These are phyloP conservation scores for Domatiomyces catenatus DNA, from an alignment of 2,329 filamentous ascomycete genomes.

Conservation along the genomic window DNA sequence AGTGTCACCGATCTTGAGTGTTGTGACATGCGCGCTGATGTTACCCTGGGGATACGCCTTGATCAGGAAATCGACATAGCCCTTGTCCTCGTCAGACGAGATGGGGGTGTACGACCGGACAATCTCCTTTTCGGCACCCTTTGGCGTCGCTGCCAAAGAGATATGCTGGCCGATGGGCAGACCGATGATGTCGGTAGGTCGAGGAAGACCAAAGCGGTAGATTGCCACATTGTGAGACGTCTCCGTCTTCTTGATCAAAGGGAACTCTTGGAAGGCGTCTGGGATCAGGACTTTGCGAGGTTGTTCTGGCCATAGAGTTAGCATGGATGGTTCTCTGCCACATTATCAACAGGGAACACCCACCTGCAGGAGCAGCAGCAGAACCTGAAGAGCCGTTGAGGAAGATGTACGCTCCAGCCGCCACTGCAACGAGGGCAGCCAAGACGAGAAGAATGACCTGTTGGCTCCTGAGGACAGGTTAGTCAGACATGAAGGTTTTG, in stretches of 20 bases:
- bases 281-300: slow-evolving; percentile 74
- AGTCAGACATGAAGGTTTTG: not conserved
- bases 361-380: too few relatives aligned
- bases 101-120: slow-evolving; percentile 87
- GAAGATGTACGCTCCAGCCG: slow-evolving; percentile 57
- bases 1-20: slow-evolving; percentile 63
- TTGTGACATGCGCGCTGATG: slow-evolving; percentile 85
- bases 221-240: slow-evolving; percentile 98
- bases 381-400: slow-evolving; percentile 48
- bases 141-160: slow-evolving; percentile 71
- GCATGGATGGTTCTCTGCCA: not conserved
- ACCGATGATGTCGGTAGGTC: slow-evolving; percentile 65
- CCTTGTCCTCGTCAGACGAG: slow-evolving; percentile 73
- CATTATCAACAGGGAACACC: not conserved
- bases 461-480: not conserved
- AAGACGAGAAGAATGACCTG: slow-evolving; percentile 35
- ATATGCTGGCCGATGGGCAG: slow-evolving; percentile 98
- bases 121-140: slow-evolving; percentile 65
- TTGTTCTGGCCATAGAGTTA: slow-evolving; percentile 38
- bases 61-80: slow-evolving; percentile 91
- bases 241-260: slow-evolving; percentile 84
- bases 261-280: slow-evolving; percentile 75
- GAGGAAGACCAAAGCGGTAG: slow-evolving; percentile 84
- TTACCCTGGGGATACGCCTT: slow-evolving; percentile 97
- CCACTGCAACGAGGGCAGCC: slow-evolving; percentile 50